Evolutionary conservation across 441 rosid genomes (phyloP), one percentile per base, ranked within the genome.

Genomic region (Erysimum cheiri): DNA sequence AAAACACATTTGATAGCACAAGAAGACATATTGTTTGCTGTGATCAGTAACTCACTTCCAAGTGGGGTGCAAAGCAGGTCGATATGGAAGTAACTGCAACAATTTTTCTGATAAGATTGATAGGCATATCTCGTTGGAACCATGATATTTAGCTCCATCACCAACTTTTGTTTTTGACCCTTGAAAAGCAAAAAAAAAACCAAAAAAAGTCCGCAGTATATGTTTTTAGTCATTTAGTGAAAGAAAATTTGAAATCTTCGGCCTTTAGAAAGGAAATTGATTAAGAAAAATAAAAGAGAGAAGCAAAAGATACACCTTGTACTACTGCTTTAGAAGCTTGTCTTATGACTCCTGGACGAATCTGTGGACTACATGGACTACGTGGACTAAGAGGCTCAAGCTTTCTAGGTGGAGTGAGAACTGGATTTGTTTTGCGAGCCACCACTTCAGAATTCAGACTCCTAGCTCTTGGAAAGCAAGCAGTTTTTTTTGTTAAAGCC

Each of bases 41-140:
- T 47, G 14, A 71, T 37, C 26, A 14, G 71, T 62, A 58, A 77
- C 92, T 24, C 60, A 88, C 94, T 40, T 87, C 94, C 92, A 88
- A 72, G 78, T 79, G 53, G 79, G 65, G 33, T 22, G 22, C 46
- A 60, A 28, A 72, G 87, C 77, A 49, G 91, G 94, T 50, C 78
- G 71, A 77, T 78, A 65, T 47, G 64, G 76, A 68, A 50, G 80
- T 49, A 52, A 67, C 15, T 67, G 64, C 43, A 62, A 19, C 64
- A 64, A 41, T 22, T 61, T 70, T 46, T 80, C 68, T 57, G 75
- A 71, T 44, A 66, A 15, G 71, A 55, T 73, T 66, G 47, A 52
- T 49, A 14, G 53, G 36, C 56, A 76, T 67, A 46, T 74, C 47
- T 61, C 65, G 35, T 73, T 71, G 31, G 50, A 28, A 74, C 37